Percentiles rank a stretch among this genome's conserved stretches.
Conservation (phyloP, 139 green algal genomes). For the Nannochloris sp. region DNA sequence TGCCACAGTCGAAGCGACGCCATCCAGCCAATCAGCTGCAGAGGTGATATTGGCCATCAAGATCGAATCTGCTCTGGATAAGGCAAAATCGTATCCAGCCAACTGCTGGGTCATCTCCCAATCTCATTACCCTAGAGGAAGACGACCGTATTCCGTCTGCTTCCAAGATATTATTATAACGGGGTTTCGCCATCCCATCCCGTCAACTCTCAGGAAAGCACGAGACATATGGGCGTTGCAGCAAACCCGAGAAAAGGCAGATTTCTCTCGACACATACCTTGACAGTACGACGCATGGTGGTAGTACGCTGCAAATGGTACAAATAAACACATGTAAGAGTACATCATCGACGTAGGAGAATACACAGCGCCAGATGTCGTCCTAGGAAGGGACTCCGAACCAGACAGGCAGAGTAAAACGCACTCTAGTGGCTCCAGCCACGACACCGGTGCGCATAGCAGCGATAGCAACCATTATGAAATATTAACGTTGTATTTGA, state of each 20-base stretch:
- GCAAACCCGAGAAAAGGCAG: neutral
- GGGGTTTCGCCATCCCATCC: too few relatives aligned
- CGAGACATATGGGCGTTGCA: neutral
- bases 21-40: neutral
- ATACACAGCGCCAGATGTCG: neutral
- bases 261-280: conserved; percentile 11
- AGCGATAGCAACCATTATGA: conserved; percentile 9
- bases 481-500: conserved; percentile 2
- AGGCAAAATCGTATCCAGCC: neutral
- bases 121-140: neutral
- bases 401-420: neutral
- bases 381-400: neutral
- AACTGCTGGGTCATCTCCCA: neutral
- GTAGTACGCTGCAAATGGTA: conserved; percentile 19
- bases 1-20: neutral
- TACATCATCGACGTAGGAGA: neutral
- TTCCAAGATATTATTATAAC: too few relatives aligned
- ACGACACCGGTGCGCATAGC: conserved; percentile 1
- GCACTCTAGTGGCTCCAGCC: conserved; percentile 7
- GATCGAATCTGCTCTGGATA: neutral
- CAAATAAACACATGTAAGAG: neutral
- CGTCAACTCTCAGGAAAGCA: neutral
- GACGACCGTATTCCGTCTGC: too few relatives aligned
- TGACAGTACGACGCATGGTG: conserved; percentile 35
- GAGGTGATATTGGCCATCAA: neutral